phyloP scores from a whole-genome alignment of 768 basidiomycete genomes.

The Rhodocollybia butyracea region DNA sequence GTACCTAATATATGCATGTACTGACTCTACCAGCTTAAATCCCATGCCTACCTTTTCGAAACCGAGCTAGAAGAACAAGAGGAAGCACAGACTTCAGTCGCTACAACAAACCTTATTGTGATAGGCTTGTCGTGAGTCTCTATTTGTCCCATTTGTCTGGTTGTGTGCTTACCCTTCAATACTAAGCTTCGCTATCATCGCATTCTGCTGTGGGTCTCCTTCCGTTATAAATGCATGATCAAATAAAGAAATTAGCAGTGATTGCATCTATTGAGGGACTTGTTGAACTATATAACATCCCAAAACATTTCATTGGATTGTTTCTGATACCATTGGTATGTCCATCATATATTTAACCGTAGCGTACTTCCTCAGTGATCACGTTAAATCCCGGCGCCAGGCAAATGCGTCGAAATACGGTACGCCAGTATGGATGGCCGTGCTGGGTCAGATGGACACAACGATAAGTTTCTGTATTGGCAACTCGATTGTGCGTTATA shows the following conservation, averaged over 20 bases:
- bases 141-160: constrained; percentile 54
- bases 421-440: constrained; percentile 84
- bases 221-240: constrained; percentile 19
- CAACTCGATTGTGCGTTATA: constrained; percentile 66
- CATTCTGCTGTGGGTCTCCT: neutral
- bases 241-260: constrained; percentile 37
- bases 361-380: too few species aligned
- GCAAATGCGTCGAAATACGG: constrained; percentile 80
- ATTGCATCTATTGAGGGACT: constrained; percentile 92
- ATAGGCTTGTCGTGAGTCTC: constrained; percentile 43
- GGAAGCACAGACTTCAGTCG: constrained; percentile 57
- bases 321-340: constrained; percentile 81
- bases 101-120: neutral
- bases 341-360: constrained; percentile 27
- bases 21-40: constrained; percentile 49
- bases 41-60: constrained; percentile 65
- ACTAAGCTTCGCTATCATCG: neutral
- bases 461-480: constrained; percentile 81
- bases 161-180: neutral
- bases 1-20: constrained; percentile 4
- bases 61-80: constrained; percentile 25
- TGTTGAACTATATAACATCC: constrained; percentile 73
- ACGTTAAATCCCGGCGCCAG: neutral
- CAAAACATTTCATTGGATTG: constrained; percentile 84
- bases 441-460: constrained; percentile 67